Base-by-base conservation (phyloP, 148 eudicot genomes). In the Vaccinium myrtillus region DNA sequence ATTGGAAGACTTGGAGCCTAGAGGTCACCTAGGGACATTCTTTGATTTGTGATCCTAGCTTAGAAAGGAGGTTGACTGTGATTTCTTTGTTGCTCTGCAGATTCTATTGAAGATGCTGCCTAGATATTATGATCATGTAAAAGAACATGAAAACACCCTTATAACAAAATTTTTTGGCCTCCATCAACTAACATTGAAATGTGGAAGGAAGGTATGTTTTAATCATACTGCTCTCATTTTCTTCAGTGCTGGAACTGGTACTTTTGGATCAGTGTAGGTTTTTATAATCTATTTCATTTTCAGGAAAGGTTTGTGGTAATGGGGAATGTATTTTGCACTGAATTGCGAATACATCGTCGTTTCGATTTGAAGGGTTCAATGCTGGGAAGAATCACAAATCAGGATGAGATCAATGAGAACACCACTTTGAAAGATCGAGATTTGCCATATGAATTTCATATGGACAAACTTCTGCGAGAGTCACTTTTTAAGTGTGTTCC, bases 321-420 rank as follows among this genome's bases (percentile, higher is more conserved):
- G 99, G 99, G 99, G 69, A 97, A 97, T 83, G 95, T 97, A 98
- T 95, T 97, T 86, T 92, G 90, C 88, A 97, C 98, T 54, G 99
- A 94, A 87, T 86, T 97, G 87, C 90, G 91, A 56, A 95, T 97
- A 86, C 99, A 97, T 88, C 92, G 90, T 63, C 96, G 98, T 59
- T 97, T 91, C 87, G 98, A 97, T 88, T 87, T 97, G 91, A 97
- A 97, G 87, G 99, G 99, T 54, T 97, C 99, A 46, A 75, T 85
- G 76, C 88, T 88, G 59, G 99, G 99, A 84, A 91, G 99, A 87
- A 87, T 54, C 80, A 95, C 99, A 61, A 85, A 90, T 80, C 89
- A 89, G 87, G 96, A 91, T 50, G 83, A 88, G 80, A 90, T 94
- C 32, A 85, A 88, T 32, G 91, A 92, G 83, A 90, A 90, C 78